Conservation (phyloP, 371 early-diverging fungal genomes). For the Rhizopus arrhizus region DNA sequence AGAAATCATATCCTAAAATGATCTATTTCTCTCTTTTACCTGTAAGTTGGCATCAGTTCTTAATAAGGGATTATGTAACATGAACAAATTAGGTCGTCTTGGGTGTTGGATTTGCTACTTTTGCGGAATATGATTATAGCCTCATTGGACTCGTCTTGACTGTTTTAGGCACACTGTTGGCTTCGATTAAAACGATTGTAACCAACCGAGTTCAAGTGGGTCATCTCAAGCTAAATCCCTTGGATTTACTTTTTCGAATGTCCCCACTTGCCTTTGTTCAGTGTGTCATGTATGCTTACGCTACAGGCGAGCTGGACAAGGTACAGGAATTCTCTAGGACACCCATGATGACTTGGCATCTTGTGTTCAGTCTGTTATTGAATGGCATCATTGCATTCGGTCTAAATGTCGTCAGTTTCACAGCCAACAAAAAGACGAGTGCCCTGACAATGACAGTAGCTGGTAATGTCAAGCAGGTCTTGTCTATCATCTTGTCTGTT, state of each 20-base stretch:
- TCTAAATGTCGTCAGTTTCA: constrained; percentile 81
- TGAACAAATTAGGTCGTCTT: constrained; percentile 56
- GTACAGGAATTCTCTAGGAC: constrained; percentile 54
- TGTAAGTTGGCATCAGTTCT: constrained; percentile 32
- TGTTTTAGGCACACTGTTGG: constrained; percentile 78
- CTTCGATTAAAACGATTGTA: constrained; percentile 82
- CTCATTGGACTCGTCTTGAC: constrained; percentile 74
- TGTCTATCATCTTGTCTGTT: constrained; percentile 78
- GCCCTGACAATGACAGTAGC: constrained; percentile 90
- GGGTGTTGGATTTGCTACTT: constrained; percentile 84
- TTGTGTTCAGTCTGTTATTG: constrained; percentile 61
- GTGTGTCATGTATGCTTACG: constrained; percentile 65
- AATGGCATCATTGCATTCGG: constrained; percentile 86
- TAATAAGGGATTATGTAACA: neutral
- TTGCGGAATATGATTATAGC: constrained; percentile 82
- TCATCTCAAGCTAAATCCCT: constrained; percentile 74
- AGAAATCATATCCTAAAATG: constrained; percentile 59
- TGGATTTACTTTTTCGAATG: constrained; percentile 83
- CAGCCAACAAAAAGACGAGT: constrained; percentile 82
- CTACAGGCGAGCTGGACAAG: constrained; percentile 68
- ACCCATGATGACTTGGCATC: constrained; percentile 34
- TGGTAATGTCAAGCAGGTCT: constrained; percentile 84
- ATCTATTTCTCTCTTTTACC: constrained; percentile 69
- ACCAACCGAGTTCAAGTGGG: constrained; percentile 85
- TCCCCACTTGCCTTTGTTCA: constrained; percentile 81